These are phyloP conservation scores for Diutina sp. DNA, from an alignment of 1,139 yeast genomes.

Conservation along the genomic window DNA sequence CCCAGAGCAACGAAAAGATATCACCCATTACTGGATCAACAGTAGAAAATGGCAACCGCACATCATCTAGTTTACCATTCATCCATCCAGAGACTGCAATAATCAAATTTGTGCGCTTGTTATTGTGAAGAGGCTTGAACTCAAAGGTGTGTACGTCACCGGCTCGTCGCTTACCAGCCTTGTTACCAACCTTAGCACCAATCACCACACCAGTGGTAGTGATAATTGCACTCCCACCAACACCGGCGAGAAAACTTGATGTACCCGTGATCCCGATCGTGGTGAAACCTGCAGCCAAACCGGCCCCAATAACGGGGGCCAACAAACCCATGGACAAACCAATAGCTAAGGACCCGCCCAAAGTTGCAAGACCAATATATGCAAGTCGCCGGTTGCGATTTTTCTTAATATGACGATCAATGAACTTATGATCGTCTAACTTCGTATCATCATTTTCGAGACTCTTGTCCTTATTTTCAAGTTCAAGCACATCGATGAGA, in stretches of 20 bases:
- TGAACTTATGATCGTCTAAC: constrained; percentile 62
- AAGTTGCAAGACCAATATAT: constrained; percentile 87
- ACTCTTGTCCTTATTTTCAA: constrained; percentile 52
- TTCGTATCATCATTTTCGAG: constrained; percentile 51
- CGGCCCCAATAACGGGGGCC: constrained; percentile 98
- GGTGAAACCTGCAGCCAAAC: constrained; percentile 92
- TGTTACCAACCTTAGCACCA: constrained; percentile 81
- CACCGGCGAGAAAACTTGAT: constrained; percentile 83
- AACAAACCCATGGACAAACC: constrained; percentile 91
- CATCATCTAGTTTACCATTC: constrained; percentile 92
- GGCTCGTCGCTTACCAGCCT: constrained; percentile 76
- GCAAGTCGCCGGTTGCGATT: constrained; percentile 60
- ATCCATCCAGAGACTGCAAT: constrained; percentile 98
- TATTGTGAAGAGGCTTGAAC: constrained; percentile 83
- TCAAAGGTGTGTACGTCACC: constrained; percentile 94
- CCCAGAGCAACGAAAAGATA: constrained; percentile 85
- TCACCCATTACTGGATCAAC: constrained; percentile 98
- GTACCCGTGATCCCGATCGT: constrained; percentile 94
- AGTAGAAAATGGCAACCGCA: constrained; percentile 88
- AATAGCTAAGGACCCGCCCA: constrained; percentile 92
- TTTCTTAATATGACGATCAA: constrained; percentile 55
- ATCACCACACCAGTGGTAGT: constrained; percentile 85
- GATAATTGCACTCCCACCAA: constrained; percentile 92
- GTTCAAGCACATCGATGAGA: constrained; percentile 78
- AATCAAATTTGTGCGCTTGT: constrained; percentile 75